Conservation (phyloP, 2,329 filamentous ascomycete genomes). For the Thermothelomyces thermophilus region DNA sequence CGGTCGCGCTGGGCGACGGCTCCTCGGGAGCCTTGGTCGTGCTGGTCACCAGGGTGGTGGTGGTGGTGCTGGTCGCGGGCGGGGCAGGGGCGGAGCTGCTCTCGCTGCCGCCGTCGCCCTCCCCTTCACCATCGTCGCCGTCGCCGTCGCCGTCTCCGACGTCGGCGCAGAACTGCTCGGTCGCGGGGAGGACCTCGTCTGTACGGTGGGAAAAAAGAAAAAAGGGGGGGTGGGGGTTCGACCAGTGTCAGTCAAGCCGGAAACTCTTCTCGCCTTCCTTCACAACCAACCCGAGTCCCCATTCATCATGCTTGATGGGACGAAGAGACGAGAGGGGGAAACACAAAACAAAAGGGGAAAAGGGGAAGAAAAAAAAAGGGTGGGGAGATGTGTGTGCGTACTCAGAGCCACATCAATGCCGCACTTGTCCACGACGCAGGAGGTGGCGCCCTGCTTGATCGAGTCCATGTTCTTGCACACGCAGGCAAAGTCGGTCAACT, state of each 20-base stretch:
- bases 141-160: slow-evolving; percentile 41
- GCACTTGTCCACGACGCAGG: slow-evolving; percentile 23
- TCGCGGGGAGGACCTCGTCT: slow-evolving; percentile 34
- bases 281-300: too few species aligned
- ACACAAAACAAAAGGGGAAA: too few species aligned
- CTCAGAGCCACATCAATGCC: slow-evolving; percentile 20
- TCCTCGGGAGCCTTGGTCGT: background rate
- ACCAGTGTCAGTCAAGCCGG: too few species aligned
- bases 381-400: slow-evolving; percentile 11
- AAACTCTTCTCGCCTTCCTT: too few species aligned
- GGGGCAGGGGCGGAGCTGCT: background rate
- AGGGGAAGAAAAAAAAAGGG: background rate
- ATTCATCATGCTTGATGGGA: too few species aligned
- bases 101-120: background rate
- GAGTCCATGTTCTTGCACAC: slow-evolving; percentile 22
- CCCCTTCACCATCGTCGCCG: background rate
- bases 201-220: too few species aligned
- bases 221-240: background rate
- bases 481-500: slow-evolving; percentile 21
- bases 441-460: slow-evolving; percentile 21
- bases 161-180: slow-evolving; percentile 54
- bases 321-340: too few species aligned
- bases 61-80: slow-evolving; percentile 1
- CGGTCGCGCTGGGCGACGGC: background rate
- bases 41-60: background rate